Evolutionary conservation across 2,329 filamentous ascomycete genomes (phyloP), one percentile per base, ranked within the genome.

Genomic region (Colletotrichum costaricense): DNA sequence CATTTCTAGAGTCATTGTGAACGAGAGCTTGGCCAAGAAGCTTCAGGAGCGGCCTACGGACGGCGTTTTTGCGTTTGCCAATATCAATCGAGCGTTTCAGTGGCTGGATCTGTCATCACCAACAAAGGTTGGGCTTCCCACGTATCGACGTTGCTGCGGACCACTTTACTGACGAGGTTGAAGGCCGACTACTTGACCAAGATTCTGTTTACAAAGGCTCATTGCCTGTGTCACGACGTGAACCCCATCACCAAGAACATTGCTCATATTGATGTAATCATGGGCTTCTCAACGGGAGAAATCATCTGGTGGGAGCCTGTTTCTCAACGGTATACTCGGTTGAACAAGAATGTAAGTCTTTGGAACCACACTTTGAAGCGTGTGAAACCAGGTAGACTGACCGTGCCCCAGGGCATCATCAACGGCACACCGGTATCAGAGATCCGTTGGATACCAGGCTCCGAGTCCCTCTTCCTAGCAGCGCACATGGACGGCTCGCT

Each of bases 241-340:
- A 98, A 99, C 80, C 85, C 90, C 56, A 80, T 94, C 67, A 98
- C 95, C 12, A 98, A 96, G 83, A 92, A 91, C 63, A 81, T 89
- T 4, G 91, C 89, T 5, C 96, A 98, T 79, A 88, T 99, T 55
- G 97, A 99, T 80, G 88, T 99, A 24, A 92, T 98, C 70, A 94
- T 99, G 91, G 97, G 97, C 1, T 98, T 98, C 79, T 98, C 96
- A 7, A 97, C 95, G 0, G 95, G 95, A 52, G 97, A 99, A 82
- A 95, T 99, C 60, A 96, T 99, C 75, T 99, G 97, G 97, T 98
- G 97, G 87, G 97, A 99, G 83, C 95, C 97, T 12, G 94, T 98
- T 79, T 96, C 95, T 52, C 96, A 98, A 79, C 95, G 97, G 80
- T 99, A 99, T 82, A 94, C 95, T 3, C 92, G 97, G 24, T 88